phyloP scores from a whole-genome alignment of 441 rosid species.

The Syzygium malaccense region DNA sequence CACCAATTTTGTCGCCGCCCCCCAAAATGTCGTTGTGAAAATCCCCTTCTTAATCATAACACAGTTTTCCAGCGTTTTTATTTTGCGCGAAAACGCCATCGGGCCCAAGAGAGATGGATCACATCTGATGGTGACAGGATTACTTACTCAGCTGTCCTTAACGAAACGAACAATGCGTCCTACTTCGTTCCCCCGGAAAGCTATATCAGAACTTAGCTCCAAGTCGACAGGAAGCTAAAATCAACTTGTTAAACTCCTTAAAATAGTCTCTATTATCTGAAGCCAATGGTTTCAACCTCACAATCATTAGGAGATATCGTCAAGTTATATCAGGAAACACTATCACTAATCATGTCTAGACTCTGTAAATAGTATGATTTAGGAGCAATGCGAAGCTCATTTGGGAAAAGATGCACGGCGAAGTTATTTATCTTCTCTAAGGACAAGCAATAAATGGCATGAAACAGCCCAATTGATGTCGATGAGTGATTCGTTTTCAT shows the following conservation, averaged over 20 bases:
- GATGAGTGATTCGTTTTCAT: neutral
- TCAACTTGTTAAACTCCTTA: neutral
- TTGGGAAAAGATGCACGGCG: neutral
- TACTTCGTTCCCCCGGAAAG: neutral
- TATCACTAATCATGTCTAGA: neutral
- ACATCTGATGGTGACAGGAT: neutral
- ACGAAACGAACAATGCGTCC: neutral
- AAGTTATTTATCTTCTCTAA: neutral
- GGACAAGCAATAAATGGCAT: neutral
- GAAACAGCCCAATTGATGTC: neutral
- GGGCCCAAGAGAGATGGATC: neutral
- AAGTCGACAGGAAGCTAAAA: neutral
- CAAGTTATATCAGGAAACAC: neutral
- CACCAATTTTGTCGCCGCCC: neutral
- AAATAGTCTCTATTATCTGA: neutral
- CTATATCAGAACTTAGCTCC: neutral
- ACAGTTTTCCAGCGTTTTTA: neutral
- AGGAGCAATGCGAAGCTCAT: neutral
- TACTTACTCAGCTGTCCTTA: neutral
- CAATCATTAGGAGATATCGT: neutral
- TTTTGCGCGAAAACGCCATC: neutral
- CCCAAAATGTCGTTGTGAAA: neutral
- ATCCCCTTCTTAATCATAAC: neutral
- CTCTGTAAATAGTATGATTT: too few relatives aligned
- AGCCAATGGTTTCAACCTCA: neutral